Evolutionary conservation across 345 rosid genomes (phyloP).

Genomic region (Euphorbia pulcherrima): DNA sequence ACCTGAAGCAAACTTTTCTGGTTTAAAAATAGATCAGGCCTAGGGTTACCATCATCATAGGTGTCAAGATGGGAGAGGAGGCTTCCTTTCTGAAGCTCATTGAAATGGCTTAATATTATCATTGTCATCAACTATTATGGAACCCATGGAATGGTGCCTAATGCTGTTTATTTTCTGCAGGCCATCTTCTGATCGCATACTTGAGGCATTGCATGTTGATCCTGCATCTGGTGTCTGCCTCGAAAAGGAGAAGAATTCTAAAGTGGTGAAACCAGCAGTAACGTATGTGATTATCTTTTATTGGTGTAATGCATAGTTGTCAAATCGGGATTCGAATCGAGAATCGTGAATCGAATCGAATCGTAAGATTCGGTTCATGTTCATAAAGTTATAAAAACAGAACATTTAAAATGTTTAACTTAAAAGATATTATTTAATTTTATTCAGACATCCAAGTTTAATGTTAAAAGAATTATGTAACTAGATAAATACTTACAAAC

Average conservation of each 20-base stretch:
- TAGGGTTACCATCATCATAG: conserved; percentile 47
- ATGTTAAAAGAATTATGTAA: no score
- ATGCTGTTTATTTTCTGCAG: conserved; percentile 64
- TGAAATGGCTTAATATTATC: conserved; percentile 27
- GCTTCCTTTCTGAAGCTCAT: conserved; percentile 55
- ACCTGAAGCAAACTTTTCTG: conserved; percentile 51
- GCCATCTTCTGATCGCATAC: conserved; percentile 74
- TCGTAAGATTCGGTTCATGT: no score
- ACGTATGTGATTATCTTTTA: conserved; percentile 41
- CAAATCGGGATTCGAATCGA: no score
- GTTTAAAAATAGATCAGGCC: conserved; percentile 43
- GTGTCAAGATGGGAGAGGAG: conserved; percentile 51
- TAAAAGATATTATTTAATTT: no score
- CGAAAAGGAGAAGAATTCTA: conserved; percentile 63
- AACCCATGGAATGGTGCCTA: conserved; percentile 29
- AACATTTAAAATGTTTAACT: no score
- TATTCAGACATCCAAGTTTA: no score
- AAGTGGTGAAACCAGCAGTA: conserved; percentile 46
- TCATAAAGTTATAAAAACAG: no score
- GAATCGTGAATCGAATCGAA: no score
- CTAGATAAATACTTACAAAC: no score
- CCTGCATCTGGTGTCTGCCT: conserved; percentile 90
- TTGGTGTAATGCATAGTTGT: conserved; percentile 9
- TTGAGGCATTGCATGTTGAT: conserved; percentile 94
- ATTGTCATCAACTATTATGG: conserved; percentile 22